A percentile compares a stretch with the other conserved stretches of the same genome.
Conservation (phyloP, 139 green algal species). For the Coelastrella sp. region DNA sequence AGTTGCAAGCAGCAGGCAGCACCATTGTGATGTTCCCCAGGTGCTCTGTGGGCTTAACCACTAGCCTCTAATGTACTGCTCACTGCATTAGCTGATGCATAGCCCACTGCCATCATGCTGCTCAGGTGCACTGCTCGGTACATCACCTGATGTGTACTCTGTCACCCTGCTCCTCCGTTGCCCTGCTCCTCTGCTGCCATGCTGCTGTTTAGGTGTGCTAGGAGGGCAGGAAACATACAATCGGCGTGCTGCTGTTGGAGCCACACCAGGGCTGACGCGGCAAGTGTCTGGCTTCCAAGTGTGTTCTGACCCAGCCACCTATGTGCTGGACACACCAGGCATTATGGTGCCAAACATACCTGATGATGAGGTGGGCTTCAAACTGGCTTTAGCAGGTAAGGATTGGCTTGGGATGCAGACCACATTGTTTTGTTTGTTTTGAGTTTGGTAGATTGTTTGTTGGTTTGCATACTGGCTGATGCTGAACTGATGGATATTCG, state of each 20-base stretch:
- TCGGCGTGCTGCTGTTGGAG: constrained; percentile 26
- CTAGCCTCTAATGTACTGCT: no score
- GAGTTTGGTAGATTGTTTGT: background rate
- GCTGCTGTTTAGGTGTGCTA: background rate
- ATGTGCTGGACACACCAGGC: constrained; percentile 58
- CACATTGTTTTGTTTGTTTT: background rate
- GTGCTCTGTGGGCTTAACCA: no score
- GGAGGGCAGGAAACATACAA: constrained; percentile 44
- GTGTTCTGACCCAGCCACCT: constrained; percentile 6
- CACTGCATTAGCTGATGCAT: no score
- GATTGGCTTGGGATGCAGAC: background rate
- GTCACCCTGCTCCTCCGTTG: background rate
- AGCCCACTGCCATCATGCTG: no score
- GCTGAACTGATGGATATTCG: no score
- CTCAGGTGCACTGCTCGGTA: no score
- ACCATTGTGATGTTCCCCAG: no score
- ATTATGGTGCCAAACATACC: constrained; percentile 52
- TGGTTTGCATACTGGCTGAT: background rate
- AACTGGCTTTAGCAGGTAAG: constrained; percentile 49
- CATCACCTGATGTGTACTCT: no score
- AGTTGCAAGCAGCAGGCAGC: no score
- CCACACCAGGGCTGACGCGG: constrained; percentile 37
- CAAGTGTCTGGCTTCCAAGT: constrained; percentile 43
- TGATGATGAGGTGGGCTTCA: background rate
- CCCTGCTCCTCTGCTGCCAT: background rate